Evolutionary conservation across 139 green algal genomes (phyloP), one percentile per base, ranked within the genome.

Genomic region (Axilococcus clingmanii): DNA sequence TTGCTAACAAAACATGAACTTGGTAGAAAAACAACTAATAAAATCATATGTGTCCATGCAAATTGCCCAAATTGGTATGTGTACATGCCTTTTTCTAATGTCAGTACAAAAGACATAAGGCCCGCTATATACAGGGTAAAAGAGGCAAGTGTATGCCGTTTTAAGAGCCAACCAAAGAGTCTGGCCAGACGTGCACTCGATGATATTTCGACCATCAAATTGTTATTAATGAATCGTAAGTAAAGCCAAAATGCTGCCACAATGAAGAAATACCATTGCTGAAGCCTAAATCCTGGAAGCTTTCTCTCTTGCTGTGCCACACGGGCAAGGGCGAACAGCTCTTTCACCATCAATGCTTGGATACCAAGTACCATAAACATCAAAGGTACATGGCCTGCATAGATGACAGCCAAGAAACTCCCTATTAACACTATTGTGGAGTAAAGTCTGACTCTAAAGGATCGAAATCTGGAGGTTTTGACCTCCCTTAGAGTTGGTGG

Each of bases 11-110:
- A 88, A 64, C 95, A 94, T 32, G 79, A 89, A 20, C 75, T 83
- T 22, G 90, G 87, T 40, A 91, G 52, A 41, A 95, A 86, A 7
- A 94, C 75, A 11, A 88, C 72, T 57, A 96, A 63, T 32, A 97
- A 76, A 59, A 96, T 98, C 79, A 96, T 95, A 77, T 98, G 91
- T 36, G 87, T 96, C 91, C 91, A 98, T 6, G 89, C 91, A 56
- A 88, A 97, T 71, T 98, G 88, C 43, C 75, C 73, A 76, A 99
- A 99, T 66, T 97, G 92, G 68, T 94, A 90, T 45, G 83, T 55
- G 72, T 94, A 95, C 57, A 78, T 68, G 28, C 83, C 74, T 59
- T 84, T 86, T 65, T 89, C 72, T 50, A 98, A 70, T 40, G 66
- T 84, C 56, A 98, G 67, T 30, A 97, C 93, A 73, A 97, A 98